phyloP scores from a whole-genome alignment of 164 flowering plant species.

The Taxillus chinensis region DNA sequence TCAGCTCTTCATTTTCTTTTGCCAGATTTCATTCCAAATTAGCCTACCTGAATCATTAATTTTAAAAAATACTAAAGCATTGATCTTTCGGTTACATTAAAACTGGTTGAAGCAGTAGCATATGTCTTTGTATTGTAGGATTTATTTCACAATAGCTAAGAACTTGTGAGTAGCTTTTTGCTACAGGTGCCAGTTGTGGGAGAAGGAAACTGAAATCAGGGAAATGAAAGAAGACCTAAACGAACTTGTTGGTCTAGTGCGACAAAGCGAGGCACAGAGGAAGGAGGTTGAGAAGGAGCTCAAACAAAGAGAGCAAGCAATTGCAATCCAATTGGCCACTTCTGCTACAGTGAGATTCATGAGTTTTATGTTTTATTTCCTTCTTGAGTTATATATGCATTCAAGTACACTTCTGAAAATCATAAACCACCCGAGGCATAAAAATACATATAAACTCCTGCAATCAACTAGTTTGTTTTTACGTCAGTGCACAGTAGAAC shows the following conservation, averaged over 20 bases:
- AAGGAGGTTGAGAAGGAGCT: constrained; percentile 90
- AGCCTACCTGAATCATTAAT: no score
- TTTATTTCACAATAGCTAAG: no score
- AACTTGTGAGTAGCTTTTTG: neutral
- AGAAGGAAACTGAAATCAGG: constrained; percentile 70
- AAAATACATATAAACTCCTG: no score
- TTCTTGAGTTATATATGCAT: neutral
- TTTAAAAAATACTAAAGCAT: no score
- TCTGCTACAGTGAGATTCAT: constrained; percentile 52
- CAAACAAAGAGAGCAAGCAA: constrained; percentile 77
- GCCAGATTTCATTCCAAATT: no score
- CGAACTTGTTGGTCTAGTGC: constrained; percentile 68
- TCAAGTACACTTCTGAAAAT: neutral
- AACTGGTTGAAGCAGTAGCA: no score
- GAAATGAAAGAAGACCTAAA: constrained; percentile 87
- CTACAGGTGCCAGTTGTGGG: constrained; percentile 80
- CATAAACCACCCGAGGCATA: neutral
- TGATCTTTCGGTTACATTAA: no score
- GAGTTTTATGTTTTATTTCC: neutral
- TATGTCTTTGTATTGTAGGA: no score
- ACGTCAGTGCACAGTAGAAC: no score
- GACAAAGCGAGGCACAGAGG: constrained; percentile 76
- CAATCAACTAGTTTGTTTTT: no score
- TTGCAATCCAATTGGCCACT: constrained; percentile 59
- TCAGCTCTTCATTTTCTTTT: no score